Percentiles rank a stretch among this genome's conserved stretches.
Evolutionary conservation across 768 basidiomycete species (phyloP).

Genomic region (Macrolepiota albuminosa): DNA sequence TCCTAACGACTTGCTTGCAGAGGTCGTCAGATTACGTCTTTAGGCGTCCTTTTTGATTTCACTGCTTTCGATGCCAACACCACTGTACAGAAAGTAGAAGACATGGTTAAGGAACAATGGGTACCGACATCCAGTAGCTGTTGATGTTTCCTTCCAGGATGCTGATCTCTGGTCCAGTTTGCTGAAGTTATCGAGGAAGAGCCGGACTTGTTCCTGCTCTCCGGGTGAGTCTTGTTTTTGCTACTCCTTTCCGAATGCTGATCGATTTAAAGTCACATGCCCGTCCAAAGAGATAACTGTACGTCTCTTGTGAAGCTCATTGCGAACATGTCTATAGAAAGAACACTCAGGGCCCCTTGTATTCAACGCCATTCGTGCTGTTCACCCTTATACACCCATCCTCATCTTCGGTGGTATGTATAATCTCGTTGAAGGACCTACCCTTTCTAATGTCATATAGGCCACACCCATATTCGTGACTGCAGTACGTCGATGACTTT

Average conservation of each 20-base stretch:
- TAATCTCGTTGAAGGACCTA: background rate
- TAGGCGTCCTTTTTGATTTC: conserved; percentile 80
- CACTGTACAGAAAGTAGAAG: conserved; percentile 65
- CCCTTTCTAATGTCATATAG: conserved; percentile 20
- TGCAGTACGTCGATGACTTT: conserved; percentile 45
- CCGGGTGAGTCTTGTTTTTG: conserved; percentile 39
- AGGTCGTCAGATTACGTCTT: conserved; percentile 70
- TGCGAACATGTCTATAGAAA: background rate
- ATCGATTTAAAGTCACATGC: conserved; percentile 65
- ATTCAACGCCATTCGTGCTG: conserved; percentile 65
- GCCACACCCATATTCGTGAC: conserved; percentile 77
- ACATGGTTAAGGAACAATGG: conserved; percentile 82
- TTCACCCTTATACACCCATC: conserved; percentile 73
- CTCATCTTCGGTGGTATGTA: conserved; percentile 69
- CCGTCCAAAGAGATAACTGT: conserved; percentile 67
- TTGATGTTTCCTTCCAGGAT: no score
- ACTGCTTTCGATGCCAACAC: conserved; percentile 66
- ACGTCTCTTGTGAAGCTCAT: background rate
- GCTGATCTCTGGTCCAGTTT: conserved; percentile 45
- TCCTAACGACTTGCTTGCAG: conserved; percentile 17
- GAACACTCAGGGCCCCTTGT: conserved; percentile 58
- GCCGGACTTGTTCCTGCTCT: conserved; percentile 79
- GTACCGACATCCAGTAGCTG: conserved; percentile 24
- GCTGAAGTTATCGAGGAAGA: conserved; percentile 70
- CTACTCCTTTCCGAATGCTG: background rate